These are phyloP conservation scores for Colletotrichum horii DNA, from an alignment of 2,329 filamentous ascomycete species.

Conservation along the genomic window DNA sequence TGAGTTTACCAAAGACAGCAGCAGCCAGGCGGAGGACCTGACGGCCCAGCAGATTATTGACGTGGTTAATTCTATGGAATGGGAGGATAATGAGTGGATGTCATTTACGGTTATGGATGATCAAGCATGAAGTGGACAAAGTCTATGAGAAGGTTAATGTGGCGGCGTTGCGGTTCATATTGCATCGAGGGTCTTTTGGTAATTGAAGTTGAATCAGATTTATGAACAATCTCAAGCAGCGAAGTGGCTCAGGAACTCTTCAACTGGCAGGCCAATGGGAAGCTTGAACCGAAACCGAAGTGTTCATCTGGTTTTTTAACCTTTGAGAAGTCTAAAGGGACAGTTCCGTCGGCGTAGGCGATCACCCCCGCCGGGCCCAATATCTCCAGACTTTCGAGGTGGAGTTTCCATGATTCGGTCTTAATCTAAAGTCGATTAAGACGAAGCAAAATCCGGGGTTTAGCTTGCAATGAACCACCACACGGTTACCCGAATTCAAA, in stretches of 20 bases:
- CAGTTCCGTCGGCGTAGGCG: neutral
- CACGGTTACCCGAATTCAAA: neutral
- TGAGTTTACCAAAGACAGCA: neutral
- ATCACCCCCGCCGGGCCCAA: neutral
- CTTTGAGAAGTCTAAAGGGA: neutral
- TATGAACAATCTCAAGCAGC: neutral
- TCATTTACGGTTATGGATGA: slow-evolving; percentile 9
- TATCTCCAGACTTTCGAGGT: neutral
- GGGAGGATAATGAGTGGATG: slow-evolving; percentile 18
- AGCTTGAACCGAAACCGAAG: neutral
- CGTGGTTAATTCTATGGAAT: slow-evolving; percentile 12
- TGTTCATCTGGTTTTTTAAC: neutral
- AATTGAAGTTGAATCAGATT: neutral
- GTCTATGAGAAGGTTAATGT: neutral
- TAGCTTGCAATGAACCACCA: neutral
- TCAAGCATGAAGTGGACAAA: neutral
- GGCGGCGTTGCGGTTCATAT: neutral
- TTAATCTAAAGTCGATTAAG: neutral
- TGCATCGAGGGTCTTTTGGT: neutral
- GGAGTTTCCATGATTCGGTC: neutral
- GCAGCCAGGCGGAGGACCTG: slow-evolving; percentile 10
- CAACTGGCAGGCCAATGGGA: neutral
- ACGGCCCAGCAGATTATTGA: slow-evolving; percentile 16
- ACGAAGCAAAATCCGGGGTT: neutral
- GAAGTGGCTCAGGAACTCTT: neutral